Evolutionary conservation across 768 basidiomycete genomes (phyloP), one percentile per base, ranked within the genome.

Genomic region (Macrolepiota albuminosa): DNA sequence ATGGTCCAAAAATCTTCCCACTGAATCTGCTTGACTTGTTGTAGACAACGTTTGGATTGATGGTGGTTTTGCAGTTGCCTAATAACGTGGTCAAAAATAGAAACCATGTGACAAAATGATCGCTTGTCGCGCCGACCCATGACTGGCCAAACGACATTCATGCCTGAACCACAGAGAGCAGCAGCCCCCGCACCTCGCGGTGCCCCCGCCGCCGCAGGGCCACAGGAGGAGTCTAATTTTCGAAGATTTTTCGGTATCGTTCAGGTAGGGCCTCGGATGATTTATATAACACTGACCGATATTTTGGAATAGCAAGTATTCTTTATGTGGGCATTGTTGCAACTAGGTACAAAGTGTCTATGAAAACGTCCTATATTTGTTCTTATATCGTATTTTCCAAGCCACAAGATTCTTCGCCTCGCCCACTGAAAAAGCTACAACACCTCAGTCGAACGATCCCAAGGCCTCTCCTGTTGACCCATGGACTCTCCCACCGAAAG

Each of bases 241-340:
- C 59, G 54, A 24, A 66, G 58, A 31, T 52, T 68, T n/a, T 33
- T 69, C 21, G 56, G 59, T 47, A 64, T 73, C 50, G 65, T 64
- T 45, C 72, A 73, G 66, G 72, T 72, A 50, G 21, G 65, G 53
- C 33, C 24, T 50, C 33, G n/a, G n/a, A 36, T 21, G n/a, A 42
- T 29, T 10, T 37, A 26, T 21, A 36, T 50, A 9, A 7, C 33
- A 29, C 14, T 59, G 18, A 61, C 49, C 42, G 11, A 8, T 53
- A 40, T 54, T 37, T 43, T 21, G 60, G 34, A 61, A 18, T 54
- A 91, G 89, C 88, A 90, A 90, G 70, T 84, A 24, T 72, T 91
- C 46, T 62, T 91, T 54, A 74, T 87, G 60, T 91, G 81, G 76
- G 80, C 78, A n/a, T 66, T 88, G 47, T 80, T 84, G 45, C 87